Percentiles rank a stretch among this genome's conserved stretches.
These are phyloP conservation scores for Nematodospora valgi DNA, from an alignment of 805 yeast species.

Conservation along the genomic window DNA sequence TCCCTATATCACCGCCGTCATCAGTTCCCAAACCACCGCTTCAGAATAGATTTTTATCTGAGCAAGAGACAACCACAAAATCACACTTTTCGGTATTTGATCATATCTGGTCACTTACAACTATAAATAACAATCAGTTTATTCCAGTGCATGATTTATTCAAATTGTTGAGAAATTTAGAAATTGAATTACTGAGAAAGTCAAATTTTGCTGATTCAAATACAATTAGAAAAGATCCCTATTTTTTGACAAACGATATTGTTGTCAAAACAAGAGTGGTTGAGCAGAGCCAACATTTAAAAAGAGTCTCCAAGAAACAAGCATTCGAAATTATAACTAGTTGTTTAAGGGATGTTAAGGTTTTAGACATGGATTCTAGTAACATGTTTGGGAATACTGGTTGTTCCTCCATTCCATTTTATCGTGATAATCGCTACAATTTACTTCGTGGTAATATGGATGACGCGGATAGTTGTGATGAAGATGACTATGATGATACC, in stretches of 20 bases:
- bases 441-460: no score
- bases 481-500: no score
- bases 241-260: conserved; percentile 3
- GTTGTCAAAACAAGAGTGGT: conserved; percentile 2
- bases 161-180: conserved; percentile 5
- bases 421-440: no score
- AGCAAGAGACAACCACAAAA: neutral
- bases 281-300: neutral
- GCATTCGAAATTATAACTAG: conserved; percentile 13
- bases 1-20: conserved; percentile 2
- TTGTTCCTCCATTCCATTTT: no score
- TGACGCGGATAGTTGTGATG: no score
- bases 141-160: conserved; percentile 1
- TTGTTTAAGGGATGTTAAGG: conserved; percentile 16
- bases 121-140: neutral
- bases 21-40: neutral
- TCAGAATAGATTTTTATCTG: no score
- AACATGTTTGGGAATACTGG: no score
- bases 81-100: conserved; percentile 4
- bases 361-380: no score
- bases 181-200: conserved; percentile 1
- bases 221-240: neutral
- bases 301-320: conserved; percentile 8
- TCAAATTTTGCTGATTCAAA: neutral
- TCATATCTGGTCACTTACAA: conserved; percentile 2